Evolutionary conservation across 768 basidiomycete genomes (phyloP).

Genomic region (Suillus lakei): DNA sequence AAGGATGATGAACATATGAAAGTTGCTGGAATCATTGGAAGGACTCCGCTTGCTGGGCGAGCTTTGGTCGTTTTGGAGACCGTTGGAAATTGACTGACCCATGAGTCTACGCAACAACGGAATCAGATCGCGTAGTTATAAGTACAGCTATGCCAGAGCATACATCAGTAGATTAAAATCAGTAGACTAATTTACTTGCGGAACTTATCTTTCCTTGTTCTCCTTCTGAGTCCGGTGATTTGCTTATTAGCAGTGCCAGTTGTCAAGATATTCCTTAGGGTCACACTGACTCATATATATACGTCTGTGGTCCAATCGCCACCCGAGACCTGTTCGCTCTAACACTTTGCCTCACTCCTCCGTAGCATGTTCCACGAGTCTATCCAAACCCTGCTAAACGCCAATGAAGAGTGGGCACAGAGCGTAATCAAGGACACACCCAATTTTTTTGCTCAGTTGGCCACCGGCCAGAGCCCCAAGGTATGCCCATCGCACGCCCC

Average conservation of each 20-base stretch:
- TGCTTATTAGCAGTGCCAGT: no score
- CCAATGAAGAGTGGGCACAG: conserved; percentile 74
- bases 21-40: background rate
- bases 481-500: conserved; percentile 37
- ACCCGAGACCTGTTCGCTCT: background rate
- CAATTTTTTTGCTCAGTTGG: conserved; percentile 62
- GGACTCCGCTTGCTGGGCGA: background rate
- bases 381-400: conserved; percentile 37
- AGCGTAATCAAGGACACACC: conserved; percentile 60
- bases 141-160: background rate
- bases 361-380: background rate
- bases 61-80: background rate
- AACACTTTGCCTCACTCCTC: background rate
- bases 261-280: no score
- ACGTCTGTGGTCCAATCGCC: background rate
- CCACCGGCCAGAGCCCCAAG: conserved; percentile 72
- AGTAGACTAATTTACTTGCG: background rate
- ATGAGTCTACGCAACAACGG: background rate
- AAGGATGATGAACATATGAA: background rate
- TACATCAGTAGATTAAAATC: background rate
- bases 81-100: background rate
- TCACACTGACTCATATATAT: no score
- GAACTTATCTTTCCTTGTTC: background rate
- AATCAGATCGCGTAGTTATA: background rate
- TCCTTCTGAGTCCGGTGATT: no score